Conservation (phyloP, 306 rosid species). For the Begonia fuchsioides region DNA sequence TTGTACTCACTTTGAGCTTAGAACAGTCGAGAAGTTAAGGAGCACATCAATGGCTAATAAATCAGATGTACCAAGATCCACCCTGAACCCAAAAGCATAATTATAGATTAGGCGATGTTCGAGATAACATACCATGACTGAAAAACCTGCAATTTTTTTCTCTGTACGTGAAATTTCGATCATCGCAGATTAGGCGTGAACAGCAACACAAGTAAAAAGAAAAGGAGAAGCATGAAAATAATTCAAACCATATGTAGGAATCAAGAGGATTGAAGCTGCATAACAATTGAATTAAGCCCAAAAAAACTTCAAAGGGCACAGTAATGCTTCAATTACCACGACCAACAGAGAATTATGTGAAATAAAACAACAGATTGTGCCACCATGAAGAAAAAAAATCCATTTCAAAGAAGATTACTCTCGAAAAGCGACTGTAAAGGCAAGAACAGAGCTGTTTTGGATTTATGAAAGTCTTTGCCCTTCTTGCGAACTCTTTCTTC, state of each 20-base stretch:
- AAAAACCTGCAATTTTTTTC: conserved; percentile 48
- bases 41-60: conserved; percentile 75
- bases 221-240: conserved; percentile 10
- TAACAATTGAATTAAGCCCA: conserved; percentile 36
- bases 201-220: background rate
- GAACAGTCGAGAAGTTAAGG: conserved; percentile 68
- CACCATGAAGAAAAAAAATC: background rate
- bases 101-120: conserved; percentile 5
- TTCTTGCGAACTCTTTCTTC: conserved; percentile 70
- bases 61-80: conserved; percentile 82
- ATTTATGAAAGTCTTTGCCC: conserved; percentile 63
- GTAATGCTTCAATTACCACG: too few relatives aligned
- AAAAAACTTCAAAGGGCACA: too few relatives aligned
- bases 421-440: conserved; percentile 93
- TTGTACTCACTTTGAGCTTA: conserved; percentile 77
- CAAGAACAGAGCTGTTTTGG: conserved; percentile 73
- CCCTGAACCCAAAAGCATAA: conserved; percentile 38
- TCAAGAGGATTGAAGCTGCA: conserved; percentile 83
- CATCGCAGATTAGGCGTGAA: too few relatives aligned
- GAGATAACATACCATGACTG: conserved; percentile 77
- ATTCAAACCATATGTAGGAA: conserved; percentile 83
- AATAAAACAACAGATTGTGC: too few relatives aligned
- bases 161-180: conserved; percentile 1
- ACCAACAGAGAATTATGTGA: too few relatives aligned
- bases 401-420: conserved; percentile 38